These are phyloP conservation scores for Pontederia crassipes DNA, from an alignment of 176 grass and related monocot genomes.

Conservation along the genomic window DNA sequence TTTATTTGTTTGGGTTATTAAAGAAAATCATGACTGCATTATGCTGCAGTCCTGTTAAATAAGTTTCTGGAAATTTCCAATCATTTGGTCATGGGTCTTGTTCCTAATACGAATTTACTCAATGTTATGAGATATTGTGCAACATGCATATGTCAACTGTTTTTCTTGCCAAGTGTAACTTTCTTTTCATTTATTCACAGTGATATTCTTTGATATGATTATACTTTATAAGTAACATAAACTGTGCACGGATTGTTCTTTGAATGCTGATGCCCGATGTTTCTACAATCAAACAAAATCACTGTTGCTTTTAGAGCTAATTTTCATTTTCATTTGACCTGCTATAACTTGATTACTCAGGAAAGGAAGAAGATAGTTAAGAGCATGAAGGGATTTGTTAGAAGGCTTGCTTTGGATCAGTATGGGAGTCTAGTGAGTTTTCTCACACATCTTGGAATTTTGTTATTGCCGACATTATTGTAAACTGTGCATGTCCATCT, in stretches of 20 bases:
- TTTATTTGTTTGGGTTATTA: slow-evolving; percentile 1
- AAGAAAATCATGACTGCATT: not conserved
- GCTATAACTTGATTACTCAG: slow-evolving; percentile 33
- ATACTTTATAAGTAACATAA: too few species aligned
- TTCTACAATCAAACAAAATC: not conserved
- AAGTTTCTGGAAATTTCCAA: too few species aligned
- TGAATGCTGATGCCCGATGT: too few species aligned
- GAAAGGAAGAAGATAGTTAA: slow-evolving; percentile 96
- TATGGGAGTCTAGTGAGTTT: slow-evolving; percentile 87
- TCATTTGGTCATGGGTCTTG: too few species aligned
- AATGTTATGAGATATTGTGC: not conserved
- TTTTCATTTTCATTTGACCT: not conserved
- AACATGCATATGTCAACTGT: not conserved
- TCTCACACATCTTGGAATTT: not conserved
- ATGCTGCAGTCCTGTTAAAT: too few species aligned
- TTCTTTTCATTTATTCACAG: not conserved
- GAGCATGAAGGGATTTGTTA: slow-evolving; percentile 73
- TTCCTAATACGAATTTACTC: too few species aligned
- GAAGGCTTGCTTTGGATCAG: slow-evolving; percentile 71
- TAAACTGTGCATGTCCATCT: too few species aligned
- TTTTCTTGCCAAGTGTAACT: not conserved
- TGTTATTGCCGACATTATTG: too few species aligned
- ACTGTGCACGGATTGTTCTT: too few species aligned
- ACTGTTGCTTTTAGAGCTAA: not conserved
- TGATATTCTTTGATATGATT: too few species aligned